Evolutionary conservation across 495 filamentous ascomycete species (phyloP).

Genomic region (Jackrogersella multiformis): DNA sequence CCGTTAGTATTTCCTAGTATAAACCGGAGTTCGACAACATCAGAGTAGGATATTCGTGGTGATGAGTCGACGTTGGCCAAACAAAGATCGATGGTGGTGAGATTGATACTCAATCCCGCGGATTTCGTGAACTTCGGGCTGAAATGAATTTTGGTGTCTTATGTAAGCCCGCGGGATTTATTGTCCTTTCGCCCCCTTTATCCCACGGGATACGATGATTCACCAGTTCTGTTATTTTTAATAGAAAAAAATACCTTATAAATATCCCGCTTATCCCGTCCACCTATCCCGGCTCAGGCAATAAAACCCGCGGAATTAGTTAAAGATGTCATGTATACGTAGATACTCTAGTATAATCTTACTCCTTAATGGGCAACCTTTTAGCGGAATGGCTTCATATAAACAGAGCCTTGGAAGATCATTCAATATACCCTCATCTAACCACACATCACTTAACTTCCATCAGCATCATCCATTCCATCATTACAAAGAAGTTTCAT

Average conservation of each 20-base stretch:
- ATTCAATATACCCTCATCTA: not conserved
- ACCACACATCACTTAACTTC: not conserved
- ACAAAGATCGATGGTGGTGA: not conserved
- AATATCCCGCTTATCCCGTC: too few relatives aligned
- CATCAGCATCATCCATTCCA: not conserved
- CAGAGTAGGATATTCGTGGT: not conserved
- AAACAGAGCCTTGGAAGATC: not conserved
- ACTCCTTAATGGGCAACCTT: not conserved
- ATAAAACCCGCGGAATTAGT: conserved; percentile 12
- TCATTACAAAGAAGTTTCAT: not conserved
- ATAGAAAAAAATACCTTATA: too few relatives aligned
- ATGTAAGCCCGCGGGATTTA: conserved; percentile 25
- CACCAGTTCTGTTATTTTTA: too few relatives aligned
- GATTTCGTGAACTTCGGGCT: conserved; percentile 1
- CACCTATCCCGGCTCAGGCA: too few relatives aligned
- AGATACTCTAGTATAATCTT: not conserved
- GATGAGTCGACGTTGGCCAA: not conserved
- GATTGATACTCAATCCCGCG: conserved; percentile 12
- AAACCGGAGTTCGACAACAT: not conserved
- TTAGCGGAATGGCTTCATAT: not conserved
- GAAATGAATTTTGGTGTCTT: not conserved
- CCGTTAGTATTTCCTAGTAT: not conserved
- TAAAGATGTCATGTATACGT: not conserved
- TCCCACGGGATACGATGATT: not conserved
- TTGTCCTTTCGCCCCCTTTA: not conserved